phyloP scores from a whole-genome alignment of 1,284 basidiomycete genomes.

The Trichosporon sp. region DNA sequence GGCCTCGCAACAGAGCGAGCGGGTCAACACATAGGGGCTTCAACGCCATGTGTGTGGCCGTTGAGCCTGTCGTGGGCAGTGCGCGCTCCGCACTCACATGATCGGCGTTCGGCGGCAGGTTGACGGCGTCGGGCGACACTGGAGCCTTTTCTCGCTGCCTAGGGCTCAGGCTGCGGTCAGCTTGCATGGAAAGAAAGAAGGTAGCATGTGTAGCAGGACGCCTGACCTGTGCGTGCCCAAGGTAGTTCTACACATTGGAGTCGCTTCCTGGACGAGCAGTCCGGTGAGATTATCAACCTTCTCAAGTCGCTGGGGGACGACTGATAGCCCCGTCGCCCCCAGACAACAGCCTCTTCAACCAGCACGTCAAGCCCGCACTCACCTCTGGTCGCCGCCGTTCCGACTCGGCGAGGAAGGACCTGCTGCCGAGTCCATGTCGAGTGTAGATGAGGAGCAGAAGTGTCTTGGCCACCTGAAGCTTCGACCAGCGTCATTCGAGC shows the following conservation, averaged over 20 bases:
- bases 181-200: not conserved
- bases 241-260: too few species aligned
- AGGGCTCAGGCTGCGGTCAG: constrained; percentile 13
- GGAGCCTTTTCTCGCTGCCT: constrained; percentile 20
- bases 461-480: not conserved
- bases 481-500: not conserved
- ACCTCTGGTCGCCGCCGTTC: not conserved
- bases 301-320: not conserved
- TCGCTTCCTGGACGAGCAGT: too few species aligned
- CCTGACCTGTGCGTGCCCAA: not conserved
- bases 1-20: too few species aligned
- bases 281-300: not conserved
- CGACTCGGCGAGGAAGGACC: not conserved
- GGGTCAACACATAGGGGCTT: too few species aligned
- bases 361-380: not conserved
- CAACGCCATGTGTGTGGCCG: too few species aligned
- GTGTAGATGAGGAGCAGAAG: not conserved
- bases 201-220: not conserved
- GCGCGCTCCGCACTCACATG: constrained; percentile 13
- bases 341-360: not conserved
- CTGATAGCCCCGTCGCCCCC: not conserved
- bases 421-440: not conserved
- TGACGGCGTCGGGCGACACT: constrained; percentile 3
- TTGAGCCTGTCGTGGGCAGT: not conserved
- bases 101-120: constrained; percentile 11